Conservation (phyloP, 805 yeast genomes). For the Ogataea ramenticola region DNA sequence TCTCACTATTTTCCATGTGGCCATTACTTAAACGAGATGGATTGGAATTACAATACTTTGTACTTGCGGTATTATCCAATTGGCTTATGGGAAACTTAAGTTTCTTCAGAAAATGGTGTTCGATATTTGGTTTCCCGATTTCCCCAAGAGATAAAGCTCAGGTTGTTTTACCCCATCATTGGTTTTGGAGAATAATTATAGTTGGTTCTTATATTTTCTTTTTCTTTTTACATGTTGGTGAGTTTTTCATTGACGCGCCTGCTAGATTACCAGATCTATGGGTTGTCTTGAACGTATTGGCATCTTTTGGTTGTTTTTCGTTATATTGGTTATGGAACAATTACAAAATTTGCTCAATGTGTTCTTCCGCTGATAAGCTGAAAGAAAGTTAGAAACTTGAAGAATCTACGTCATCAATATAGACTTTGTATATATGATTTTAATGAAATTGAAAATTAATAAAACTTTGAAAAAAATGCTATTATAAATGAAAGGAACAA, state of each 20-base stretch:
- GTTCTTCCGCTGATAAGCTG: conserved; percentile 20
- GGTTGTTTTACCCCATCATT: conserved; percentile 38
- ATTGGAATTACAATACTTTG: conserved; percentile 63
- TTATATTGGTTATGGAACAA: conserved; percentile 81
- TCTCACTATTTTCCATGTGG: conserved; percentile 79
- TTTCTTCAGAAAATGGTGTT: conserved; percentile 36
- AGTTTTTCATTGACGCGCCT: conserved; percentile 46
- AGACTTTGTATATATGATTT: too few relatives aligned
- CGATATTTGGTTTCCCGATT: conserved; percentile 15
- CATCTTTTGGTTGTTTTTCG: conserved; percentile 70
- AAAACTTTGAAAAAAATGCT: too few relatives aligned
- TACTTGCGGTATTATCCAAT: conserved; percentile 55
- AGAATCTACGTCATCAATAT: neutral
- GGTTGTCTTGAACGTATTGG: conserved; percentile 66
- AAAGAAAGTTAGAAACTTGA: conserved; percentile 8
- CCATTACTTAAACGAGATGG: conserved; percentile 79
- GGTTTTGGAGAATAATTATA: conserved; percentile 45
- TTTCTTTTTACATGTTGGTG: conserved; percentile 45
- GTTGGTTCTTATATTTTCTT: conserved; percentile 49
- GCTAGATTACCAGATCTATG: conserved; percentile 71
- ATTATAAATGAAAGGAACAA: too few relatives aligned
- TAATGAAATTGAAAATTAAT: too few relatives aligned
- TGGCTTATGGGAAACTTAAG: conserved; percentile 71
- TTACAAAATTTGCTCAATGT: conserved; percentile 37
- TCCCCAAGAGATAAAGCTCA: conserved; percentile 20